Evolutionary conservation across 208 protist genomes (phyloP).

Genomic region (Leishmania aethiopica): DNA sequence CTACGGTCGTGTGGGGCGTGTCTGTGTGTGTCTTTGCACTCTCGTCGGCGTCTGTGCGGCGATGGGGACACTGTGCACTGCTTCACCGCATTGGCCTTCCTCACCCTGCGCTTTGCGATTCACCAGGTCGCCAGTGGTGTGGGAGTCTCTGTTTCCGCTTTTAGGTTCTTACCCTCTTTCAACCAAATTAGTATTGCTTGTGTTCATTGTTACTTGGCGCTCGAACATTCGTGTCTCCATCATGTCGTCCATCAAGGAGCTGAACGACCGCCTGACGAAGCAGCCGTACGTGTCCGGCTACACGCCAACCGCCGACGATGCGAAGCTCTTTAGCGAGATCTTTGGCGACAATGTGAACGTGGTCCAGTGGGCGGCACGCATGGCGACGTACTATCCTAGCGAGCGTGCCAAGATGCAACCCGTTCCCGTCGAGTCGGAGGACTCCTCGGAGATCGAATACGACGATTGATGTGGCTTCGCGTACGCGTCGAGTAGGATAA

Average conservation of each 20-base stretch:
- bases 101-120: background rate
- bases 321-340: constrained; percentile 46
- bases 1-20: background rate
- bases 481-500: background rate
- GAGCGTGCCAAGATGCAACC: constrained; percentile 50
- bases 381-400: constrained; percentile 67
- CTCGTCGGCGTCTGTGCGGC: background rate
- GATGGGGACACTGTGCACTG: background rate
- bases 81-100: background rate
- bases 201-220: background rate
- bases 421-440: constrained; percentile 9
- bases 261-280: constrained; percentile 63
- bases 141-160: background rate
- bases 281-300: constrained; percentile 68
- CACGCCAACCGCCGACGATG: constrained; percentile 56
- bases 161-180: background rate
- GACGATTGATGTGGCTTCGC: background rate
- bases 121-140: background rate
- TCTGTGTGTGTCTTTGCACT: background rate
- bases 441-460: constrained; percentile 8
- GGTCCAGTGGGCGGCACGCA: constrained; percentile 67
- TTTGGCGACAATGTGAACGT: constrained; percentile 63
- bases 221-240: background rate
- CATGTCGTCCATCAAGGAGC: constrained; percentile 48
- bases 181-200: background rate